These are phyloP conservation scores for Dothidotthia symphoricarpi DNA, from an alignment of 2,329 filamentous ascomycete genomes.

Conservation along the genomic window DNA sequence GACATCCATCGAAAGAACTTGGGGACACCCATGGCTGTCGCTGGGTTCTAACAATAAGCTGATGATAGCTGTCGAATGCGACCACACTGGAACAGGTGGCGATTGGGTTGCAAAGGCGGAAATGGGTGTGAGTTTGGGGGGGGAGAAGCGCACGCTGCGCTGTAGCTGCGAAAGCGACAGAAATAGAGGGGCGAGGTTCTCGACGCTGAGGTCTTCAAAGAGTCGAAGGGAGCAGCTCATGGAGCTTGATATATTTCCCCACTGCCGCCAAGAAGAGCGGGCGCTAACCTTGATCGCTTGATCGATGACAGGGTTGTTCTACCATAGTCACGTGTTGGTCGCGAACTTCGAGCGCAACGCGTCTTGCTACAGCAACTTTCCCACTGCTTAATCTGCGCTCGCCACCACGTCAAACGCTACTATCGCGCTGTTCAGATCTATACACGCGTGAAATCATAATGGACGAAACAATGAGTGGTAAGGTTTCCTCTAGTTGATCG, in stretches of 20 bases:
- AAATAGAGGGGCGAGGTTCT: conserved; percentile 31
- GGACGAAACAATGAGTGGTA: conserved; percentile 43
- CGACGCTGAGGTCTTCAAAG: conserved; percentile 44
- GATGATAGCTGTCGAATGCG: conserved; percentile 10
- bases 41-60: conserved; percentile 18
- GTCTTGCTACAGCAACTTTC: conserved; percentile 6
- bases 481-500: conserved; percentile 4
- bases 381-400: conserved; percentile 1
- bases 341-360: conserved; percentile 17
- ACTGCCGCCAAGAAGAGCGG: conserved; percentile 13
- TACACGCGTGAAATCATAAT: conserved; percentile 15
- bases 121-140: conserved; percentile 8
- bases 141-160: conserved; percentile 28
- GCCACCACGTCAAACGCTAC: conserved; percentile 2
- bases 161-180: conserved; percentile 9
- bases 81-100: conserved; percentile 1
- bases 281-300: too few species aligned
- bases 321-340: conserved; percentile 9
- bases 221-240: conserved; percentile 15
- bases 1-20: conserved; percentile 99
- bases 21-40: conserved; percentile 63
- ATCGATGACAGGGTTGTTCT: conserved; percentile 7
- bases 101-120: conserved; percentile 8
- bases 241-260: conserved; percentile 20
- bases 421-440: neutral